A percentile compares a stretch with the other conserved stretches of the same genome.
Evolutionary conservation across 441 rosid species (phyloP).

Genomic region (Adansonia grandidieri): DNA sequence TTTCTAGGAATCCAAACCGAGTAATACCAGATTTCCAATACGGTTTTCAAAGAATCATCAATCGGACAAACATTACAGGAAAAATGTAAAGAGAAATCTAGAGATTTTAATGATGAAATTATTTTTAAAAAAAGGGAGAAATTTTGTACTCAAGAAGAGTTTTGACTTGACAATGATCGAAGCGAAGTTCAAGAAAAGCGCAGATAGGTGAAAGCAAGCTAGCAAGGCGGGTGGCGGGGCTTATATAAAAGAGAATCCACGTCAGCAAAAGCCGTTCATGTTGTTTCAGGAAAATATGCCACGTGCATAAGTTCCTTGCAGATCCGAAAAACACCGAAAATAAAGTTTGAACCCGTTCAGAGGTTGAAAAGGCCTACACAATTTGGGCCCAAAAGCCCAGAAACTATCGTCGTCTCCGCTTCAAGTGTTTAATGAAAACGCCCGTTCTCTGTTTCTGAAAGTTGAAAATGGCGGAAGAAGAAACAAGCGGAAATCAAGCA

Average conservation of each 20-base stretch:
- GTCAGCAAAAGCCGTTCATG: conserved; percentile 56
- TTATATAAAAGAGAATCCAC: conserved; percentile 39
- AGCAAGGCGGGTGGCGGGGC: background rate
- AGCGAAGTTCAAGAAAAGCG: conserved; percentile 6
- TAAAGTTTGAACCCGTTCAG: background rate
- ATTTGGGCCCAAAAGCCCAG: background rate
- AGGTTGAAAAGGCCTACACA: background rate
- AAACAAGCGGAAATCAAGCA: conserved; percentile 38
- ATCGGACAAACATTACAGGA: background rate
- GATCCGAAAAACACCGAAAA: background rate
- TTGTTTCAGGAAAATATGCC: background rate
- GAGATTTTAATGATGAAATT: background rate
- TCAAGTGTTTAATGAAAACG: background rate
- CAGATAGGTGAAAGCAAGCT: background rate
- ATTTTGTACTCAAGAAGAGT: conserved; percentile 3
- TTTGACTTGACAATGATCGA: conserved; percentile 17
- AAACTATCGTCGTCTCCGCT: background rate
- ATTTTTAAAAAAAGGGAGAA: conserved; percentile 3
- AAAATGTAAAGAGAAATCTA: background rate
- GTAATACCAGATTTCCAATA: background rate
- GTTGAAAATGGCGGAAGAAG: conserved; percentile 29
- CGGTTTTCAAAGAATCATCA: background rate
- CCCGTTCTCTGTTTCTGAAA: background rate
- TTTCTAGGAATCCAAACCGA: conserved; percentile 33
- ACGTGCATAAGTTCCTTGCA: conserved; percentile 13